Base-by-base conservation (phyloP, 768 basidiomycete species). In the Zangia roseola region DNA sequence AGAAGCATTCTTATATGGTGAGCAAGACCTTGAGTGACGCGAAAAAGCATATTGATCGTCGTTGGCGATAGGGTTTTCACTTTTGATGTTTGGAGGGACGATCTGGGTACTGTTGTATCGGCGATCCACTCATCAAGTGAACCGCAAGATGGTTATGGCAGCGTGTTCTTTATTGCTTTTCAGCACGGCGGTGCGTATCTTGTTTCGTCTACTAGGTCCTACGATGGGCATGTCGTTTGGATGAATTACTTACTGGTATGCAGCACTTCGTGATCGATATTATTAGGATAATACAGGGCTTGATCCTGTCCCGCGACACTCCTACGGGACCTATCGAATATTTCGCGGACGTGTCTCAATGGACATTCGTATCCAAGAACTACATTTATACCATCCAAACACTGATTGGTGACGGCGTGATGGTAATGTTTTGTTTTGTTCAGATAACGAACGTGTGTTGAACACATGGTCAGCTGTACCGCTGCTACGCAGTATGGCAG, bases 51-150 rank as follows among this genome's bases (percentile, higher is more conserved):
- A 2, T 6, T 24, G 26, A 42, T 17, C 33, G 13, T 31, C 23
- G 35, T 7, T n/a, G n/a, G n/a, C n/a, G n/a, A 13, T 21, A 68
- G 67, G 67, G 0, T 66, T 66, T 50, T 68, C 64, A 5, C 7
- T 65, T 3, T 42, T 66, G n/a, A 64, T 66, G 67, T 68, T 63
- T 45, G 55, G 60, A 2, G 57, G 54, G 12, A 61, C 64, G 1
- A 38, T 68, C 6, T 64, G 59, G 53, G 53, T 53, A 2, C 44
- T 65, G 10, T 26, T 57, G 2, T 40, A 31, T 16, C 46, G 39
- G 16, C 58, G 40, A 7, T 17, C 23, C 25, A 41, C 38, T 10
- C 16, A 10, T 4, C 39, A 48, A 16, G 20, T 64, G 21, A 56
- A 64, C 28, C 34, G 24, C 2, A 31, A 38, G 12, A 58, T 62